These are phyloP conservation scores for Haplographium delicatum DNA, from an alignment of 495 filamentous ascomycete species.

Conservation along the genomic window DNA sequence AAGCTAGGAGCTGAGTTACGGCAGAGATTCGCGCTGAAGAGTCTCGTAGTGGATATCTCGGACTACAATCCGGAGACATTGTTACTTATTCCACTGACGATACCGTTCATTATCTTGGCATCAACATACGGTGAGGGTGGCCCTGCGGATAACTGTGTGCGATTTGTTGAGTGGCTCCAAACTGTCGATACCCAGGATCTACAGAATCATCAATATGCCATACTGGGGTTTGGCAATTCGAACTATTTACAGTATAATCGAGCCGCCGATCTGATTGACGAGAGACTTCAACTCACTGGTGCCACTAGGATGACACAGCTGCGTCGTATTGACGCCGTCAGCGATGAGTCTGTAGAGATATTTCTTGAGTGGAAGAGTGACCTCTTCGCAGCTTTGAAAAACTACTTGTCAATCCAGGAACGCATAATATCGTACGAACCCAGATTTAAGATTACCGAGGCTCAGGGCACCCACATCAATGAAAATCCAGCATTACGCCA, in stretches of 20 bases:
- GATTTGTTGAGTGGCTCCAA: slow-evolving; percentile 41
- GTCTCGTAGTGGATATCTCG: slow-evolving; percentile 42
- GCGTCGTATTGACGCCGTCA: slow-evolving; percentile 17
- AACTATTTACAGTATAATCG: slow-evolving; percentile 22
- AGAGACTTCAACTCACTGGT: slow-evolving; percentile 1
- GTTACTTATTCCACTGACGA: slow-evolving; percentile 32
- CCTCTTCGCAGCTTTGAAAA: slow-evolving; percentile 28
- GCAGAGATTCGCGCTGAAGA: slow-evolving; percentile 36
- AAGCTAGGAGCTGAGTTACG: slow-evolving; percentile 41
- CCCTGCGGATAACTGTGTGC: slow-evolving; percentile 45
- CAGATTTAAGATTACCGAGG: slow-evolving; percentile 32
- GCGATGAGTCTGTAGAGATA: slow-evolving; percentile 20
- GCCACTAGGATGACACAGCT: slow-evolving; percentile 6
- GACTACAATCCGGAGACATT: slow-evolving; percentile 45
- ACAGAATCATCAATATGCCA: slow-evolving; percentile 33
- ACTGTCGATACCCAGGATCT: neutral
- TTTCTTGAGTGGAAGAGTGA: slow-evolving; percentile 22
- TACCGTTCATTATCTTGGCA: slow-evolving; percentile 42
- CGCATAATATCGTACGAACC: slow-evolving; percentile 36
- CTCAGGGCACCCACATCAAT: slow-evolving; percentile 33
- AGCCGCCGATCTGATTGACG: slow-evolving; percentile 2
- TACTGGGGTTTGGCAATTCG: slow-evolving; percentile 30
- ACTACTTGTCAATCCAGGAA: slow-evolving; percentile 34
- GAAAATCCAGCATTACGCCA: slow-evolving; percentile 12
- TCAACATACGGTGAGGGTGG: slow-evolving; percentile 54